Conservation (phyloP, 106 monocot genomes). For the Posidonia australis region DNA sequence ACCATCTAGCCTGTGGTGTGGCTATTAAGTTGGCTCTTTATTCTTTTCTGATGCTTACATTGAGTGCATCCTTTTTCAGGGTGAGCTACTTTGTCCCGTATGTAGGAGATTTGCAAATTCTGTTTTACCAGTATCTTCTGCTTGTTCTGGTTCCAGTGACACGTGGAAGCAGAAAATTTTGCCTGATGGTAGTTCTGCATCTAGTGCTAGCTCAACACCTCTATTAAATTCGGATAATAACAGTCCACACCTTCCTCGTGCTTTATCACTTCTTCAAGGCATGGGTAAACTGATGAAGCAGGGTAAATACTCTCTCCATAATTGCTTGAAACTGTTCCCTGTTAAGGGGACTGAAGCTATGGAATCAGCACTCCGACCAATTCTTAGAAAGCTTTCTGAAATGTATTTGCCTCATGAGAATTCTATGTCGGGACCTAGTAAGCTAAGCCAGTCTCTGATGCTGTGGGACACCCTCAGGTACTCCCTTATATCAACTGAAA, state of each 20-base stretch:
- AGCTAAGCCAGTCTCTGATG: constrained; percentile 43
- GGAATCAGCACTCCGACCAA: constrained; percentile 40
- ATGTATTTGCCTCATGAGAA: constrained; percentile 44
- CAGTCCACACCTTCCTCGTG: constrained; percentile 26
- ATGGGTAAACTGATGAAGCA: constrained; percentile 39
- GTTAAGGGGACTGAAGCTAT: constrained; percentile 21
- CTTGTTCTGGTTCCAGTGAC: constrained; percentile 9
- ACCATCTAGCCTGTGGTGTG: background rate
- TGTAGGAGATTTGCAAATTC: constrained; percentile 93
- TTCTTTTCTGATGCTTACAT: background rate
- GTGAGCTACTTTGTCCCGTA: constrained; percentile 85
- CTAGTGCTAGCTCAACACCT: constrained; percentile 1
- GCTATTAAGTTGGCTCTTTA: background rate
- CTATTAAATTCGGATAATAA: constrained; percentile 8
- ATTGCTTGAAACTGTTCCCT: constrained; percentile 19
- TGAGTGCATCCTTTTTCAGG: constrained; percentile 27
- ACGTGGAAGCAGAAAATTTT: background rate
- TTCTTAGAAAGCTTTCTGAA: constrained; percentile 37
- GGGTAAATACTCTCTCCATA: constrained; percentile 10
- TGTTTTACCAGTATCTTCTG: constrained; percentile 38
- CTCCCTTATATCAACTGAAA: constrained; percentile 67
- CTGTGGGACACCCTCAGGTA: constrained; percentile 79
- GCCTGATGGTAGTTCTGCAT: constrained; percentile 4
- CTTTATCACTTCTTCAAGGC: constrained; percentile 56
- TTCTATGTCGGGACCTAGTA: constrained; percentile 21